Base-by-base conservation (phyloP, 2,329 filamentous ascomycete genomes). In the Sporothrix variecibatus region DNA sequence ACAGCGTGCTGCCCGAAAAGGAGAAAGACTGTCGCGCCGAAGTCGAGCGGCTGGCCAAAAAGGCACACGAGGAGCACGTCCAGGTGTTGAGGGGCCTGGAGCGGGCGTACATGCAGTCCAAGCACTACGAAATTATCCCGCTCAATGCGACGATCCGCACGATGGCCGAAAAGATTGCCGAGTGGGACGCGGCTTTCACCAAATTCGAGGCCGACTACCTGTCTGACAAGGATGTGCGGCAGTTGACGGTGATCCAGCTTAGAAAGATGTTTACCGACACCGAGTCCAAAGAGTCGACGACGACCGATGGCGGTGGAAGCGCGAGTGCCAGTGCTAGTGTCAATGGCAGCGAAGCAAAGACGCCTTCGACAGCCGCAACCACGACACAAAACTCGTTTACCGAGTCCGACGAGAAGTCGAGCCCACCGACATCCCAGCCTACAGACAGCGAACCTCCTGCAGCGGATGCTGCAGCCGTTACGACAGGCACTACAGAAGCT, bases 91-190 rank as follows among this genome's bases (percentile, higher is more conserved):
- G 89, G 71, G 93, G 94, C 76, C 86, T 99, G 11, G 94, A 98
- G 81, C 91, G 95, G 46, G 94, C 93, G 76, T 99, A 99, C 80
- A 94, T 96, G 84, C 91, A 91, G 76, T 97, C 95, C 1, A 95
- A 94, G 80, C 98, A 98, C 80, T 99, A 97, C 84, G 96, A 99
- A 82, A 92, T 98, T 72, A 95, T 98, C 69, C 96, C 97, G 0
- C 88, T 99, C 76, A 99, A 98, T 78, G 88, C 92, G 74, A 93
- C 95, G 8, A 89, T 98, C 69, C 91, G 95, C 77, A 93, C 94
- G 73, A 96, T 97, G 86, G 91, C 98, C 77, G 95, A 98, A 80
- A 97, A 93, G 78, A 95, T 95, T 3, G 91, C 94, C 26, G 94
- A 95, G 77, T 99, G 96, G 96, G 97, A 99, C 79, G 90, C 92